Evolutionary conservation across 306 rosid species (phyloP).

Genomic region (Chamaecrista fasciculata): DNA sequence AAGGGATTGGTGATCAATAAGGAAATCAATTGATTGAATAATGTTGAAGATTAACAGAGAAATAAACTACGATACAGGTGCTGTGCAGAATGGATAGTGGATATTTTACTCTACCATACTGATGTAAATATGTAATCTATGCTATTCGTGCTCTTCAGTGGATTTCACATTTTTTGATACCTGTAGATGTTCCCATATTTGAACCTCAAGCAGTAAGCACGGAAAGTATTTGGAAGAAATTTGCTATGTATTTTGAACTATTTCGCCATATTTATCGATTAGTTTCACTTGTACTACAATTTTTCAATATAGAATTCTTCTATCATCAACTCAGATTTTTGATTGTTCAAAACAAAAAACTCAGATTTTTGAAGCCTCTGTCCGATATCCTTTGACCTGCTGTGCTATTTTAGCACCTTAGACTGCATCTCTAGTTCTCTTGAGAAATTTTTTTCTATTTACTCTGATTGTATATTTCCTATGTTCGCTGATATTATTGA

Average conservation of each 20-base stretch:
- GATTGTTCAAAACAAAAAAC: too few species aligned
- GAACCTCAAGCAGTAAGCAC: not conserved
- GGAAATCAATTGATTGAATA: conserved; percentile 4
- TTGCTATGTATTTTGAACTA: not conserved
- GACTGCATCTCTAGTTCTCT: not conserved
- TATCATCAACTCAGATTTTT: not conserved
- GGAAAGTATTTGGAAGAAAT: not conserved
- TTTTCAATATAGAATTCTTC: not conserved
- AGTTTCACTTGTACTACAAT: not conserved
- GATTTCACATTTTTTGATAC: not conserved
- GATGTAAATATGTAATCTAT: not conserved
- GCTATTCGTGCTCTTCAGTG: not conserved
- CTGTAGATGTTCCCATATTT: not conserved
- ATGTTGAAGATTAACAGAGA: not conserved
- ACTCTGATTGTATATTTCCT: not conserved
- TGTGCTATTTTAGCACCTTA: not conserved
- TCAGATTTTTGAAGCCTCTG: not conserved
- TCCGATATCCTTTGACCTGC: not conserved
- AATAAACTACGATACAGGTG: not conserved
- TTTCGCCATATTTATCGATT: not conserved
- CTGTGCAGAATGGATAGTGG: not conserved
- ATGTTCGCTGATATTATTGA: not conserved
- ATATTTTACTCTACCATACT: not conserved
- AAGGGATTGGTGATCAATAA: not conserved
- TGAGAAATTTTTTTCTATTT: not conserved